Evolutionary conservation across 768 basidiomycete genomes (phyloP), one percentile per base, ranked within the genome.

Genomic region (Floccularia luteovirens): DNA sequence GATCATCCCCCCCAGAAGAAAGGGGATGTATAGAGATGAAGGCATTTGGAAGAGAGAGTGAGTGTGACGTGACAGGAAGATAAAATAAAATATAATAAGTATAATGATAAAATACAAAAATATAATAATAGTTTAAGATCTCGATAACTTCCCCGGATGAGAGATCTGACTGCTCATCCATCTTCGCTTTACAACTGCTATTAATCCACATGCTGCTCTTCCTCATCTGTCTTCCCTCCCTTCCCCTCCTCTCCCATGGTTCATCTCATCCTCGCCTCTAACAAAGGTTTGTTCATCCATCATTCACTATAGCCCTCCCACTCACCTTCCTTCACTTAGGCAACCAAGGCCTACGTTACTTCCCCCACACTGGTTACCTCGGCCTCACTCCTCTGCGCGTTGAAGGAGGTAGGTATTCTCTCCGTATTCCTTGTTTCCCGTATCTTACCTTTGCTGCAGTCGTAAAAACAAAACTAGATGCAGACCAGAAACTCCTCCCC

Each of bases 1-100:
- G 55, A 98, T 86, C 93, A 96, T 96, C 35, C 93, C 92, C 41
- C 69, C 79, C 13, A 97, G 79, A 57, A 98, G 84, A 53, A 85
- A 53, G 23, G 87, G 86, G 39, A 90, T 66, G 57, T 72, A 87
- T 46, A 79, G 55, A 17, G 77, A 72, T 49, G 75, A 65, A 16
- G 84, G 72, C 87, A 89, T 90, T 36, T 39, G 42, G 46, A 22
- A 4, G 19, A 43, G 41, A 31, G 40, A 31, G 44, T 19, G 30
- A 43, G 33, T 30, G 35, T 43, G 31, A 36, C 30, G 38, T 40
- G 39, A 38, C 28, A 36, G 31, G 33, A 37, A 37, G 42, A 40
- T 38, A 39, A 41, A 33, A 37, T 13, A 8, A 37, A 37, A 21
- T 11, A 11, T 14, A 34, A 34, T 34, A 17, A 34, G 6, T 14